phyloP scores from a whole-genome alignment of 140 eudicot species.

The Anethum foeniculum region DNA sequence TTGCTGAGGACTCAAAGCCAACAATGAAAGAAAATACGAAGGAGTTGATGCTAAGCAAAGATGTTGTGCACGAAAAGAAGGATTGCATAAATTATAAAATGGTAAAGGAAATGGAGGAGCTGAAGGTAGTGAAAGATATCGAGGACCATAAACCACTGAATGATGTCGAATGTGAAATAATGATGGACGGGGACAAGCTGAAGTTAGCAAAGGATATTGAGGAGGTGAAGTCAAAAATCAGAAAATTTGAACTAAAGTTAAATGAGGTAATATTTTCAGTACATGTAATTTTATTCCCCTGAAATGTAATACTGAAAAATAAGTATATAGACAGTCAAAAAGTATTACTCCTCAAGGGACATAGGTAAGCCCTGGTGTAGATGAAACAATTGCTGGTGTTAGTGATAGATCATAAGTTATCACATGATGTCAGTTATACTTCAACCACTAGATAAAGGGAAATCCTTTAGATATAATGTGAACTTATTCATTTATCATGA shows the following conservation, averaged over 20 bases:
- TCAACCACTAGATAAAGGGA: neutral
- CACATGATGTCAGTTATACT: neutral
- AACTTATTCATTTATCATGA: neutral
- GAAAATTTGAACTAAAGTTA: constrained; percentile 51
- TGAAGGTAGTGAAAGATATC: constrained; percentile 9
- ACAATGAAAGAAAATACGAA: neutral
- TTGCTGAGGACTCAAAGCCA: constrained; percentile 10
- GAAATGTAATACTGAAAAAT: neutral
- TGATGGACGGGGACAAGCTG: constrained; percentile 30
- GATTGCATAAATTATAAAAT: neutral
- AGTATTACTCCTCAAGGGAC: neutral
- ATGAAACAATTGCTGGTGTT: neutral
- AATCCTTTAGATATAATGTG: neutral
- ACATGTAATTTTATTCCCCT: neutral
- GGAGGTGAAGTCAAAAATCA: constrained; percentile 49
- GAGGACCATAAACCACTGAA: constrained; percentile 13
- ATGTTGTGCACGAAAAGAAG: neutral
- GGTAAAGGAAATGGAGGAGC: neutral
- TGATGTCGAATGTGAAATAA: constrained; percentile 21
- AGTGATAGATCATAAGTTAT: neutral
- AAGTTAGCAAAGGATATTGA: constrained; percentile 40
- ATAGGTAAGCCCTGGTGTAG: neutral
- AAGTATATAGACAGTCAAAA: neutral
- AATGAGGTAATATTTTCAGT: constrained; percentile 37
- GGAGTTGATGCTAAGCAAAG: neutral